phyloP scores from a whole-genome alignment of 2,329 filamentous ascomycete genomes.

The Stachybotrys chlorohalonatus region DNA sequence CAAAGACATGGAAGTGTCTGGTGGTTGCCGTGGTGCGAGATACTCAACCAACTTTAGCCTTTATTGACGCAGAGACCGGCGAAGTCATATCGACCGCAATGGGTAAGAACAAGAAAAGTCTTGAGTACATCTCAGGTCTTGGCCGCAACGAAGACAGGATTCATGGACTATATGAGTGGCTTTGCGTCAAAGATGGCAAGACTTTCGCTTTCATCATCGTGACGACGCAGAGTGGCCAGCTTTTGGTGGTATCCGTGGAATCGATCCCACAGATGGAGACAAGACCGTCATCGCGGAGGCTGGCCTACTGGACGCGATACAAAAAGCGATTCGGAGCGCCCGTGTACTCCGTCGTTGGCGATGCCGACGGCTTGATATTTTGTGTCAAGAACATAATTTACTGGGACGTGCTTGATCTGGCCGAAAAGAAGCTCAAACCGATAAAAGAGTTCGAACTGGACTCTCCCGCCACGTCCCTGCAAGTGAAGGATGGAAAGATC shows the following conservation, averaged over 20 bases:
- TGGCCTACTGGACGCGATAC: constrained; percentile 46
- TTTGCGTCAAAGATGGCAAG: constrained; percentile 45
- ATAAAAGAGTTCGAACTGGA: constrained; percentile 38
- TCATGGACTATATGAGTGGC: constrained; percentile 55
- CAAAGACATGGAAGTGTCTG: constrained; percentile 39
- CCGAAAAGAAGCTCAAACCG: constrained; percentile 40
- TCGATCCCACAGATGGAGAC: not conserved
- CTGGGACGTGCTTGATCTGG: constrained; percentile 44
- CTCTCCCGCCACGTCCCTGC: constrained; percentile 42
- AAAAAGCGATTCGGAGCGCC: constrained; percentile 35
- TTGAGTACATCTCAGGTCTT: constrained; percentile 45
- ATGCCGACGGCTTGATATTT: constrained; percentile 47
- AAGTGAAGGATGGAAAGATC: constrained; percentile 36
- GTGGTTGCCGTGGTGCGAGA: constrained; percentile 40
- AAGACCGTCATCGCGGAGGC: not conserved
- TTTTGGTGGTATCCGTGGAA: constrained; percentile 45
- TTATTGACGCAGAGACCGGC: constrained; percentile 48
- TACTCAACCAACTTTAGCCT: constrained; percentile 39
- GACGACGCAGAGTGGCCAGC: constrained; percentile 41
- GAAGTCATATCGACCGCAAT: constrained; percentile 37
- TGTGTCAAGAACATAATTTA: constrained; percentile 44
- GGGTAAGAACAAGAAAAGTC: constrained; percentile 29
- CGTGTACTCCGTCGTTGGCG: constrained; percentile 47
- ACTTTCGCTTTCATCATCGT: constrained; percentile 56
- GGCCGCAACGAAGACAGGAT: constrained; percentile 50